Conservation (phyloP, 176 grass and related monocot genomes). For the Leersia perrieri region DNA sequence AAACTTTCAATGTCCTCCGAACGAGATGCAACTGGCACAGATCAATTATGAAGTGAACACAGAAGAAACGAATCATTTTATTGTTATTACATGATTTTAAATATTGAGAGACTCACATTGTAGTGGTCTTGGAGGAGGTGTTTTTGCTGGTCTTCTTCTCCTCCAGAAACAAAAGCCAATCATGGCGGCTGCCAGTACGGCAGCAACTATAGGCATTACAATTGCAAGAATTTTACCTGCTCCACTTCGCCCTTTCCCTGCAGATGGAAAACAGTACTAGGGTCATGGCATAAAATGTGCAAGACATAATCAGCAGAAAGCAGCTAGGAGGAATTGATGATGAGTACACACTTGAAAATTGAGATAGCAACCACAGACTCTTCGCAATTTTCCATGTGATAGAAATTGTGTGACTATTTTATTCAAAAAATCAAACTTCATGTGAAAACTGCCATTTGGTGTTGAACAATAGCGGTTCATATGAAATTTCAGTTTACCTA, state of each 20-base stretch:
- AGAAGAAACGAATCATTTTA: not conserved
- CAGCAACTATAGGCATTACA: conserved; percentile 11
- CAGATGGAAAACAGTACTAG: not conserved
- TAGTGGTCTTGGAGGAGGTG: not conserved
- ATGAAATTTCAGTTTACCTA: not conserved
- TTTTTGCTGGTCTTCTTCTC: conserved; percentile 7
- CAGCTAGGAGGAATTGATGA: not conserved
- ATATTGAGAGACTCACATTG: not conserved
- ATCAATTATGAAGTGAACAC: not conserved
- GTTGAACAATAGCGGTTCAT: not conserved
- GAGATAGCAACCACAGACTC: not conserved
- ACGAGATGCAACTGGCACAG: conserved; percentile 15
- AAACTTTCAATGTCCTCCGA: conserved; percentile 28
- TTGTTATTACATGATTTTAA: not conserved
- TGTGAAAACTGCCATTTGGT: not conserved
- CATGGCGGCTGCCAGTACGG: not conserved
- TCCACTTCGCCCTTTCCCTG: conserved; percentile 22
- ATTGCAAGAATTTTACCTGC: conserved; percentile 33
- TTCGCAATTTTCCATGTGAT: not conserved
- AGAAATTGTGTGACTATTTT: not conserved
- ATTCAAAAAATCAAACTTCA: not conserved
- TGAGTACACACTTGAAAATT: not conserved
- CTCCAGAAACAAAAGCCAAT: conserved; percentile 29
- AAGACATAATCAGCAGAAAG: not conserved
- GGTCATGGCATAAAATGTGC: not conserved